Evolutionary conservation across 2,329 filamentous ascomycete genomes (phyloP).

Genomic region (Pseudovirgaria hyperparasitica): DNA sequence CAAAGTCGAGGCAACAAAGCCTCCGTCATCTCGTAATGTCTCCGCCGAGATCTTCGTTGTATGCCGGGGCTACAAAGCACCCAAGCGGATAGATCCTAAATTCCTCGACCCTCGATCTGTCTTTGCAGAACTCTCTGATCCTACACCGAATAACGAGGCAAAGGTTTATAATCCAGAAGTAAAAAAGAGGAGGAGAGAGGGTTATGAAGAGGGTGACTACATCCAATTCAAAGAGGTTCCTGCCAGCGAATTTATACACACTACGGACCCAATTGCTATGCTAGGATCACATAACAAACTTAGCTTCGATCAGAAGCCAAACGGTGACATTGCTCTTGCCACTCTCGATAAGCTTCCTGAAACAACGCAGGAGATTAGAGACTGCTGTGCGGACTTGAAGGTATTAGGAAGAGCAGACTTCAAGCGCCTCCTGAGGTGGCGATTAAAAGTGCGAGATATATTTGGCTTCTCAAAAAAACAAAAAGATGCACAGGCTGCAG

Average conservation of each 20-base stretch:
- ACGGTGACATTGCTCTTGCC: constrained; percentile 69
- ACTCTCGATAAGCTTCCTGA: constrained; percentile 77
- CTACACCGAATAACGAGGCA: constrained; percentile 87
- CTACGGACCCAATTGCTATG: constrained; percentile 82
- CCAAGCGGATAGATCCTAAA: constrained; percentile 82
- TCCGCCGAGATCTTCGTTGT: constrained; percentile 98
- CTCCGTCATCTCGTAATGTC: constrained; percentile 87
- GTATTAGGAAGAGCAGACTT: constrained; percentile 92
- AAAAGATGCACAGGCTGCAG: constrained; percentile 32
- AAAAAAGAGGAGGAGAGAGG: constrained; percentile 95
- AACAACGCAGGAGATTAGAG: constrained; percentile 69
- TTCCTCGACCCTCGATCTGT: constrained; percentile 83
- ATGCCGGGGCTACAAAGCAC: constrained; percentile 87
- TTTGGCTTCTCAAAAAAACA: constrained; percentile 80
- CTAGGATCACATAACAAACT: constrained; percentile 76
- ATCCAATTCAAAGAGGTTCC: constrained; percentile 81
- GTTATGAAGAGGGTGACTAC: constrained; percentile 94
- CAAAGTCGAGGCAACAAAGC: constrained; percentile 95
- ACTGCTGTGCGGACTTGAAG: constrained; percentile 72
- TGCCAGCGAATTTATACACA: constrained; percentile 89
- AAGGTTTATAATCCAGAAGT: constrained; percentile 96
- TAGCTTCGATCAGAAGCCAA: constrained; percentile 65
- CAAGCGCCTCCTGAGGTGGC: constrained; percentile 78
- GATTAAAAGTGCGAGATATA: constrained; percentile 75
- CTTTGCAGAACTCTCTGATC: constrained; percentile 80